These are phyloP conservation scores for Aphanomyces stellatus DNA, from an alignment of 352 stramenopile genomes.

Conservation along the genomic window DNA sequence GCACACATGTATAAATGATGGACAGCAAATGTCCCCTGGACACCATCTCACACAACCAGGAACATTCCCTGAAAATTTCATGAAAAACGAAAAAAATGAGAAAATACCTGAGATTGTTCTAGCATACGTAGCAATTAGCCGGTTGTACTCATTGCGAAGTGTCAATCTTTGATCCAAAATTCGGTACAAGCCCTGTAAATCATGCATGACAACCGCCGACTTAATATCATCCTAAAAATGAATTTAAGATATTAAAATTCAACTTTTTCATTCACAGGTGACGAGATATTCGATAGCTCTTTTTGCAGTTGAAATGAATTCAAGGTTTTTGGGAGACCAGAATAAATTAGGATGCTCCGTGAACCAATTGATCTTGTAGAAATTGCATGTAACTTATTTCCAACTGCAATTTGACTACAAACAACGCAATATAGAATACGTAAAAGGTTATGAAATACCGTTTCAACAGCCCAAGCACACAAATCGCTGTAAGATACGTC, in stretches of 20 bases:
- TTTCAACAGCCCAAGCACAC: constrained; percentile 39
- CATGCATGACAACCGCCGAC: constrained; percentile 54
- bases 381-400: constrained; percentile 36
- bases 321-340: constrained; percentile 42
- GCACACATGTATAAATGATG: constrained; percentile 32
- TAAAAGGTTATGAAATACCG: constrained; percentile 9
- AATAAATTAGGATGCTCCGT: constrained; percentile 61
- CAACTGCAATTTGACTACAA: constrained; percentile 13
- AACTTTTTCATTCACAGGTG: neutral
- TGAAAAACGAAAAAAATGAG: neutral
- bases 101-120: neutral
- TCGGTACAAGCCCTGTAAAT: constrained; percentile 48
- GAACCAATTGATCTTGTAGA: constrained; percentile 59
- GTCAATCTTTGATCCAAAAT: constrained; percentile 39
- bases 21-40: constrained; percentile 46
- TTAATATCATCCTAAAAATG: constrained; percentile 27
- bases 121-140: constrained; percentile 33
- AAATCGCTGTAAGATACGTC: constrained; percentile 54
- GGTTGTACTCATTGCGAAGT: constrained; percentile 43
- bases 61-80: constrained; percentile 26
- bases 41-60: constrained; percentile 62
- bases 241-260: neutral
- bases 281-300: constrained; percentile 35
- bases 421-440: too few species aligned
- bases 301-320: constrained; percentile 37